Evolutionary conservation across 306 rosid genomes (phyloP).

Genomic region (Prunus mume): DNA sequence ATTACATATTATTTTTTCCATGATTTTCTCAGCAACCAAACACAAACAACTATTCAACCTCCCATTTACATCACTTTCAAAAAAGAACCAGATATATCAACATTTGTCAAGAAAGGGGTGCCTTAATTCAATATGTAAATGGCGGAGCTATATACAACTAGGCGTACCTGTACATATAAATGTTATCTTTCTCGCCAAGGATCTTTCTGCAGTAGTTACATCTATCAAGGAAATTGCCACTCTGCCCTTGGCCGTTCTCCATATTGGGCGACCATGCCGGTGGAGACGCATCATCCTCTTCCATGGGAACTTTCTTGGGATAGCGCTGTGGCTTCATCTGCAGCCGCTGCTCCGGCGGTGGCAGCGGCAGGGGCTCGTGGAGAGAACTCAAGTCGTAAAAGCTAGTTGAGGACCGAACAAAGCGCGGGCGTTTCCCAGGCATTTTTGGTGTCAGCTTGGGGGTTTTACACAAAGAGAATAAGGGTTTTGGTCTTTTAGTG

Average conservation of each 20-base stretch:
- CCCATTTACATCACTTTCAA: neutral
- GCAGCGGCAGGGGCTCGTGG: neutral
- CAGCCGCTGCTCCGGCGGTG: neutral
- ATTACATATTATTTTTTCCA: too few species aligned
- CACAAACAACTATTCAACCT: neutral
- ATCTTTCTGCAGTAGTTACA: conserved; percentile 7
- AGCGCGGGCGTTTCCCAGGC: conserved; percentile 17
- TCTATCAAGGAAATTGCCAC: neutral
- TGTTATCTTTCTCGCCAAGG: neutral
- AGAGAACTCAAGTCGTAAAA: neutral
- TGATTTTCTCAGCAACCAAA: neutral
- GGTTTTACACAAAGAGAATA: neutral
- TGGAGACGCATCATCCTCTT: neutral
- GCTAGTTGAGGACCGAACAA: conserved; percentile 9
- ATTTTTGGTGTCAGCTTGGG: neutral
- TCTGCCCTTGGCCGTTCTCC: neutral
- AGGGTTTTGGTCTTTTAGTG: neutral
- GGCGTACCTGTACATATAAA: conserved; percentile 17
- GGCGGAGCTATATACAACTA: too few species aligned
- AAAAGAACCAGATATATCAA: neutral
- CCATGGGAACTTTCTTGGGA: neutral
- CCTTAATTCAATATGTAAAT: too few species aligned
- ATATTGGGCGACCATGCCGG: neutral
- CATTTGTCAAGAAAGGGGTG: neutral
- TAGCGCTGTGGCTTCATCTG: neutral